These are phyloP conservation scores for Aspergillus sp. DNA, from an alignment of 2,329 filamentous ascomycete genomes.

Conservation along the genomic window DNA sequence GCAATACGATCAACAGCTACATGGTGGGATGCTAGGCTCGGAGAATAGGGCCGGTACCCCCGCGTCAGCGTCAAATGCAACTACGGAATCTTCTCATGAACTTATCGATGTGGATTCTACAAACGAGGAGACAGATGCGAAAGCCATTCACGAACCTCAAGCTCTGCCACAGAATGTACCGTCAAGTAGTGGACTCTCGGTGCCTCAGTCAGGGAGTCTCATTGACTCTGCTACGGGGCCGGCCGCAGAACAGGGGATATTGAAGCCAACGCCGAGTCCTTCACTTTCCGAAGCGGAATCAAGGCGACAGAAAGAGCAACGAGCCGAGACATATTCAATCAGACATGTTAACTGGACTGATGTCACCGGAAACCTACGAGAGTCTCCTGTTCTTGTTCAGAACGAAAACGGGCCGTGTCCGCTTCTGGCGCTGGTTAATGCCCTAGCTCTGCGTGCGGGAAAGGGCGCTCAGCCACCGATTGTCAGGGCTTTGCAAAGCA, in stretches of 20 bases:
- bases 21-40: conserved; percentile 8
- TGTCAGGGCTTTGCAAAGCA: conserved; percentile 63
- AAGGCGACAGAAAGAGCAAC: conserved; percentile 34
- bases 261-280: conserved; percentile 4
- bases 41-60: conserved; percentile 13
- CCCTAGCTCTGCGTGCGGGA: conserved; percentile 73
- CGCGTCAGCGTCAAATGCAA: conserved; percentile 14
- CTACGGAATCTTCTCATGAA: conserved; percentile 23
- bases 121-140: conserved; percentile 3
- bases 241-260: conserved; percentile 1
- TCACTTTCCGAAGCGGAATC: conserved; percentile 21
- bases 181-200: neutral
- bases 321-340: conserved; percentile 78
- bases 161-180: conserved; percentile 1
- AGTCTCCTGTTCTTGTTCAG: conserved; percentile 82
- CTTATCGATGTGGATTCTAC: conserved; percentile 20
- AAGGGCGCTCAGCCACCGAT: conserved; percentile 58
- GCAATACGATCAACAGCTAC: conserved; percentile 5
- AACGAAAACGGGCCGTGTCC: conserved; percentile 94
- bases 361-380: conserved; percentile 52
- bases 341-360: conserved; percentile 86
- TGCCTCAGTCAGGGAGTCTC: conserved; percentile 5
- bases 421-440: conserved; percentile 84
- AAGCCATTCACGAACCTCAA: conserved; percentile 3
- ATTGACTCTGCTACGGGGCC: conserved; percentile 4